Evolutionary conservation across 164 flowering plant genomes (phyloP).

Genomic region (Chimonanthus praecox): DNA sequence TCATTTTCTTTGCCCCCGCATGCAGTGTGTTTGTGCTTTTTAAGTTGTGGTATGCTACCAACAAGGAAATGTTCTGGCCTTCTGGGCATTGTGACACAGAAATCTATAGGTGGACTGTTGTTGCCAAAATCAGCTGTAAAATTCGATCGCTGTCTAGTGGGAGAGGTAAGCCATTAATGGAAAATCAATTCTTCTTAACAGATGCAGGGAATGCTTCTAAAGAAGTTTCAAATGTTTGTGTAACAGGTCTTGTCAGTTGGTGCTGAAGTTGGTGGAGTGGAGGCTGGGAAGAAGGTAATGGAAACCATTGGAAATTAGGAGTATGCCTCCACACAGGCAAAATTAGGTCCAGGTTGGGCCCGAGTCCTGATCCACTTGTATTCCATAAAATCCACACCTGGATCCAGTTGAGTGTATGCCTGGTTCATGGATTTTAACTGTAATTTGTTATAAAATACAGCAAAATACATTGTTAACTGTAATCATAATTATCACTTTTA

Average conservation of each 20-base stretch:
- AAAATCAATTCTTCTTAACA: neutral
- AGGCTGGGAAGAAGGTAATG: conserved; percentile 79
- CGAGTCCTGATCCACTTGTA: too few relatives aligned
- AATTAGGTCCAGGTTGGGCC: too few relatives aligned
- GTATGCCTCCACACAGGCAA: neutral
- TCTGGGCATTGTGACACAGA: conserved; percentile 33
- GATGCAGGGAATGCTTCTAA: neutral
- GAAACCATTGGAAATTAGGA: neutral
- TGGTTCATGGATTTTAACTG: too few relatives aligned
- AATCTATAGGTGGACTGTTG: conserved; percentile 94
- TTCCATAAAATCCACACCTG: too few relatives aligned
- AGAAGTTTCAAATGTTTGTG: neutral
- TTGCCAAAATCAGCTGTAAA: conserved; percentile 95
- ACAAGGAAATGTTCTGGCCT: neutral
- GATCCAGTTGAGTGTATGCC: too few relatives aligned
- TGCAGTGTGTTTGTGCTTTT: too few relatives aligned
- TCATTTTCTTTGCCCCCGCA: neutral
- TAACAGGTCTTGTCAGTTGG: conserved; percentile 81
- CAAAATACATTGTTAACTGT: too few relatives aligned
- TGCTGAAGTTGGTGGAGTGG: conserved; percentile 57
- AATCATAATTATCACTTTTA: too few relatives aligned
- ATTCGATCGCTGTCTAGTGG: conserved; percentile 84
- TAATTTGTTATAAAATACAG: too few relatives aligned
- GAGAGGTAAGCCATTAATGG: conserved; percentile 56
- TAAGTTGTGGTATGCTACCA: neutral